These are phyloP conservation scores for Podospora anserina DNA, from an alignment of 495 filamentous ascomycete species.

Conservation along the genomic window DNA sequence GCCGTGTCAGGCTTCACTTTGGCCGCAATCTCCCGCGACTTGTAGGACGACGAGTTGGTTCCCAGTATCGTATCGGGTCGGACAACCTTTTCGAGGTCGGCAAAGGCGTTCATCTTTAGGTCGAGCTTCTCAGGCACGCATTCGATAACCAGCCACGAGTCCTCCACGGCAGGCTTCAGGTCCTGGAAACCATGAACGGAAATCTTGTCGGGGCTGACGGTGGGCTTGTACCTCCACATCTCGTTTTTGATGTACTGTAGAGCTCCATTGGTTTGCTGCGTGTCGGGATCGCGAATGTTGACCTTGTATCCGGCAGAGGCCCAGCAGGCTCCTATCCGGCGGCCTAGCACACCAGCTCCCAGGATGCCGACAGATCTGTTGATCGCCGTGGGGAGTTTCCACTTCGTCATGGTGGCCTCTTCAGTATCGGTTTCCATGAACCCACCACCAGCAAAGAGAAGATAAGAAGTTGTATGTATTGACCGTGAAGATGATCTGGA, in stretches of 20 bases:
- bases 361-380: constrained; percentile 22
- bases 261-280: constrained; percentile 25
- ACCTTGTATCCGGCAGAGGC: constrained; percentile 34
- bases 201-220: constrained; percentile 13
- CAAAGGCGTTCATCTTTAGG: constrained; percentile 52
- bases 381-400: constrained; percentile 19
- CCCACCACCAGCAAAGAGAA: background rate
- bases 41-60: constrained; percentile 50
- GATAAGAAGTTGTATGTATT: background rate
- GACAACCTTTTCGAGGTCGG: constrained; percentile 40
- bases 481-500: background rate
- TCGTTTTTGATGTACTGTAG: constrained; percentile 27
- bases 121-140: constrained; percentile 52
- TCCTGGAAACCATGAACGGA: constrained; percentile 32
- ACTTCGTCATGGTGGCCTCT: constrained; percentile 12
- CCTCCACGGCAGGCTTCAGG: constrained; percentile 39
- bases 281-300: constrained; percentile 30
- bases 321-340: constrained; percentile 31
- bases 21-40: constrained; percentile 44
- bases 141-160: constrained; percentile 53
- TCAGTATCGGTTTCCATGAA: background rate
- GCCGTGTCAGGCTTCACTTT: constrained; percentile 37
- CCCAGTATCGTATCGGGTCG: constrained; percentile 48
- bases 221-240: constrained; percentile 22
- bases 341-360: constrained; percentile 31